phyloP scores from a whole-genome alignment of 352 stramenopile species.

The Phytopythium aichiense region DNA sequence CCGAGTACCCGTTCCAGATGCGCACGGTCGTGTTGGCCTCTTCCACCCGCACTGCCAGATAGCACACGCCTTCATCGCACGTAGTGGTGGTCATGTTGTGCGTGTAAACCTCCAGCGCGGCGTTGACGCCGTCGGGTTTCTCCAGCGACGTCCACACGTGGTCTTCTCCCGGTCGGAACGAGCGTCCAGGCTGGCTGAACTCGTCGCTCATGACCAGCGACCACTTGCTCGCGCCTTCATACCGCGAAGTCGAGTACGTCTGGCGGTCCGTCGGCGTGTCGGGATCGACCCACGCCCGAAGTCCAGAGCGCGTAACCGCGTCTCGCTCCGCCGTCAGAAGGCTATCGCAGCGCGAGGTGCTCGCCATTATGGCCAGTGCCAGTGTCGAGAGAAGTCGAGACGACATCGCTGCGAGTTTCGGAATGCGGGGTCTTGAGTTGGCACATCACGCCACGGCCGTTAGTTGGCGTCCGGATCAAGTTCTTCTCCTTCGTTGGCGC shows the following conservation, averaged over 20 bases:
- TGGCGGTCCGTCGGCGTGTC: conserved; percentile 29
- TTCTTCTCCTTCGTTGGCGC: neutral
- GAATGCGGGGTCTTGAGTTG: neutral
- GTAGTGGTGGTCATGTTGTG: conserved; percentile 60
- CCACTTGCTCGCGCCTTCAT: conserved; percentile 45
- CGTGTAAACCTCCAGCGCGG: conserved; percentile 91
- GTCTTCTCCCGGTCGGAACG: conserved; percentile 87
- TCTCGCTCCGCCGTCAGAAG: neutral
- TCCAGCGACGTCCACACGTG: conserved; percentile 91
- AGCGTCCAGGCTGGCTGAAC: conserved; percentile 83
- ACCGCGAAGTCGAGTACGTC: conserved; percentile 29
- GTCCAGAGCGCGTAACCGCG: conserved; percentile 26
- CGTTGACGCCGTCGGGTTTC: conserved; percentile 91
- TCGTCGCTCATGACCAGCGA: conserved; percentile 94
- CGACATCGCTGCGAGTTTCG: neutral
- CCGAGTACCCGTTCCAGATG: conserved; percentile 44
- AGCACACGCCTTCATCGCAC: conserved; percentile 27
- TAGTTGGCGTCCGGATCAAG: neutral
- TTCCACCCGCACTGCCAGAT: conserved; percentile 38
- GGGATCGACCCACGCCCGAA: conserved; percentile 46
- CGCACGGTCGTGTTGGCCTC: conserved; percentile 20
- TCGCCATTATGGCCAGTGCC: neutral
- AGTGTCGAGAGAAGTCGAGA: neutral
- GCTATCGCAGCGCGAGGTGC: neutral
- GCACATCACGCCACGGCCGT: neutral